Evolutionary conservation across 2,329 filamentous ascomycete species (phyloP).

Genomic region (Penicillium sclerotigenum): DNA sequence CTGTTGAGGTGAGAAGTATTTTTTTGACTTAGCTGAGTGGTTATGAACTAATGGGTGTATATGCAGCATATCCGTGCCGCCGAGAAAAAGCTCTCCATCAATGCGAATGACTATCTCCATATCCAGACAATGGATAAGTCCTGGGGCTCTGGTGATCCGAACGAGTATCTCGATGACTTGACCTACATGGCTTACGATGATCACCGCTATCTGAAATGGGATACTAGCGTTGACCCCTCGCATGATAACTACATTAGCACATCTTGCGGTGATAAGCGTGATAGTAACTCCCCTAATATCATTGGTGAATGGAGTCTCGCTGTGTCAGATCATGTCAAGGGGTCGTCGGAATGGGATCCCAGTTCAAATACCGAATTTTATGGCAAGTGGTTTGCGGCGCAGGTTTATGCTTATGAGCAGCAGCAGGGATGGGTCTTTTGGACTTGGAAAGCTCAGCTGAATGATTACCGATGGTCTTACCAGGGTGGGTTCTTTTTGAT

Average conservation of each 20-base stretch:
- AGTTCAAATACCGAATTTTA: conserved; percentile 52
- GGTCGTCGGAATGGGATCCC: conserved; percentile 45
- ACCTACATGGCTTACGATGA: conserved; percentile 55
- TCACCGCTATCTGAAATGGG: conserved; percentile 60
- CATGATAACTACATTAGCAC: conserved; percentile 51
- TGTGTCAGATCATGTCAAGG: conserved; percentile 50
- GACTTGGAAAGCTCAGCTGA: conserved; percentile 55
- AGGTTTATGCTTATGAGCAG: conserved; percentile 55
- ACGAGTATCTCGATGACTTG: conserved; percentile 43
- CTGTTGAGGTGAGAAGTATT: too few relatives aligned
- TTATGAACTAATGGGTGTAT: too few relatives aligned
- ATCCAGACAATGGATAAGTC: conserved; percentile 53
- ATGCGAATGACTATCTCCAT: conserved; percentile 48
- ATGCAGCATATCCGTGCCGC: conserved; percentile 44
- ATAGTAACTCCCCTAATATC: conserved; percentile 47
- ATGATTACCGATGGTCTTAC: conserved; percentile 36
- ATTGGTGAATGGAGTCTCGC: conserved; percentile 60
- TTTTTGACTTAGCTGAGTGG: too few relatives aligned
- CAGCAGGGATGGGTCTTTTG: conserved; percentile 57
- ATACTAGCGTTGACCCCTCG: conserved; percentile 41
- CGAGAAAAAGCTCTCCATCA: conserved; percentile 47
- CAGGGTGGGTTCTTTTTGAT: conserved; percentile 16
- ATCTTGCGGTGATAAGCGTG: conserved; percentile 50
- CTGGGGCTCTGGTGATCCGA: conserved; percentile 58
- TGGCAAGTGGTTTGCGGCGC: conserved; percentile 55